Evolutionary conservation across 352 stramenopile genomes (phyloP).

Genomic region (Phytophthora brassicae): DNA sequence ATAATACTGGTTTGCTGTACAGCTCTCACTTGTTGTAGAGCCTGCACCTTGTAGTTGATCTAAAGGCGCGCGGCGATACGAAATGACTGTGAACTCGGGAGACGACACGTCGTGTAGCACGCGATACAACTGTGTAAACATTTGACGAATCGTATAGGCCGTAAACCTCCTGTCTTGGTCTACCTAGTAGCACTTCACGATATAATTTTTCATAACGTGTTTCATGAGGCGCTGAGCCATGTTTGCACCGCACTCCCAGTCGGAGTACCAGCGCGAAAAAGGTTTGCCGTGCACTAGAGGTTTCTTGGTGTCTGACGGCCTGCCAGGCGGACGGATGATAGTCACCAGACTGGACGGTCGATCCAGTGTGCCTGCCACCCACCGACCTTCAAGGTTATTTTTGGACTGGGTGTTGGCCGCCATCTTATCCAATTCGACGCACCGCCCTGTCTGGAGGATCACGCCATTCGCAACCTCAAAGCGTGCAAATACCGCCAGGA

Average conservation of each 20-base stretch:
- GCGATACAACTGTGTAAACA: slow-evolving; percentile 28
- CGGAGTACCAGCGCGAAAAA: slow-evolving; percentile 52
- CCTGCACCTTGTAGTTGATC: slow-evolving; percentile 22
- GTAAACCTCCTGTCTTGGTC: slow-evolving; percentile 26
- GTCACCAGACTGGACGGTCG: slow-evolving; percentile 29
- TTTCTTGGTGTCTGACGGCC: slow-evolving; percentile 23
- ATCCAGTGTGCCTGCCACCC: slow-evolving; percentile 44
- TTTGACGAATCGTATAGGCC: not conserved
- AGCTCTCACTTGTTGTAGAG: slow-evolving; percentile 2
- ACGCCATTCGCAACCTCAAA: slow-evolving; percentile 20
- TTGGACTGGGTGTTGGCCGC: slow-evolving; percentile 37
- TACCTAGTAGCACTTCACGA: slow-evolving; percentile 37
- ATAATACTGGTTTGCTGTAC: not conserved
- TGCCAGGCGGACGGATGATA: slow-evolving; percentile 1
- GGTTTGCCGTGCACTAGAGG: slow-evolving; percentile 39
- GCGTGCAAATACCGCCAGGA: slow-evolving; percentile 14
- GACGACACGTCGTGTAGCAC: slow-evolving; percentile 44
- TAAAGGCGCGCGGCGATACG: slow-evolving; percentile 48
- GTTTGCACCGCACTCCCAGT: slow-evolving; percentile 61
- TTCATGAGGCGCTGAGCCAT: slow-evolving; percentile 59
- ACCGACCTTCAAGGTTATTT: slow-evolving; percentile 45
- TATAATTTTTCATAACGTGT: slow-evolving; percentile 54
- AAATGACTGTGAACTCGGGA: slow-evolving; percentile 60
- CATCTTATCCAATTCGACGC: slow-evolving; percentile 31
- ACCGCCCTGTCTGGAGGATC: slow-evolving; percentile 5